Conservation (phyloP, 2,329 filamentous ascomycete species). For the Amphichorda felina region DNA sequence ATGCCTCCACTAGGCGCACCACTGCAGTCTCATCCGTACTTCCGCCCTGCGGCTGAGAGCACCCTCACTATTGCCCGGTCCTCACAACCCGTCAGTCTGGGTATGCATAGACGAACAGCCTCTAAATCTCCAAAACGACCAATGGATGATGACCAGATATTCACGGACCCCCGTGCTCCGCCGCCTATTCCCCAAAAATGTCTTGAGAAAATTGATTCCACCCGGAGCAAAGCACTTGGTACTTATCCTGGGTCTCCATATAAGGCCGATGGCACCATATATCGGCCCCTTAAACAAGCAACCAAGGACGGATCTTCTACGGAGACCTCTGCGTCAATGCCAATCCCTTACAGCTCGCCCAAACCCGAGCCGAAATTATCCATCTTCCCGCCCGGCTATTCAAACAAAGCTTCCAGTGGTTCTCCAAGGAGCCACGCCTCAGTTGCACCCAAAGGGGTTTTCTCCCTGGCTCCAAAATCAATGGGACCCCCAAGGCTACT, state of each 20-base stretch:
- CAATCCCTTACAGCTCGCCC: too few relatives aligned
- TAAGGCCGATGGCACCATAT: too few relatives aligned
- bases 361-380: background rate
- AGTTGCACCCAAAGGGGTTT: too few relatives aligned
- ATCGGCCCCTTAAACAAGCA: too few relatives aligned
- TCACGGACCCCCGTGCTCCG: slow-evolving; percentile 6
- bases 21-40: background rate
- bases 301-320: too few relatives aligned
- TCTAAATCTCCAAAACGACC: background rate
- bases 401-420: background rate
- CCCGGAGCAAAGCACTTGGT: too few relatives aligned
- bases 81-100: background rate
- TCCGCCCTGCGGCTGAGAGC: background rate
- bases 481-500: too few relatives aligned
- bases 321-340: too few relatives aligned
- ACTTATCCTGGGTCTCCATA: too few relatives aligned
- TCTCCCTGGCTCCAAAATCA: too few relatives aligned
- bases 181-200: slow-evolving; percentile 3
- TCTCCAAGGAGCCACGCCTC: too few relatives aligned
- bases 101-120: background rate
- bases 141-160: slow-evolving; percentile 1
- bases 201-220: too few relatives aligned
- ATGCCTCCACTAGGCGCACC: background rate
- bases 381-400: background rate
- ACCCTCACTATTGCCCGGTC: background rate